Evolutionary conservation across 2,329 filamentous ascomycete species (phyloP), one percentile per base, ranked within the genome.

Genomic region (Diplocarpon rosae): DNA sequence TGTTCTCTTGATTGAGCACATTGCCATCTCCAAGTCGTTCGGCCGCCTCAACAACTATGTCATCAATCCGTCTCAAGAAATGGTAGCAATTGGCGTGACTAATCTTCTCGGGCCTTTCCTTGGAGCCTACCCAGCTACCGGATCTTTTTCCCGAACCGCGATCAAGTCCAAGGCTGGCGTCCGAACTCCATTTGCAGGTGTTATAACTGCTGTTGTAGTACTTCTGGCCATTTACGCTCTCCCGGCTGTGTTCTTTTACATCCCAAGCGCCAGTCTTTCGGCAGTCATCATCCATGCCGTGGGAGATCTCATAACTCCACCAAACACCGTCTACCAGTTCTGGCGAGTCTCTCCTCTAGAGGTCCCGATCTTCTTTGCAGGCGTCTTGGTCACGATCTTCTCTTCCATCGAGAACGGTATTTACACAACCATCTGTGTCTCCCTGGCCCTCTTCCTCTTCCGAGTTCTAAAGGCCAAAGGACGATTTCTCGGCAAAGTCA

Each of bases 151-250:
- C 30, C 80, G 92, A 49, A 96, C 92, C 24, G 90, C 92, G 42
- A 95, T 96, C 67, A 94, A 95, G 65, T 92, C 90, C 4, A 96
- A 96, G 66, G 89, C 92, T 39, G 92, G 92, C 58, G 90, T 95
- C 3, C 80, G 87, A 17, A 95, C 89, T 0, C 90, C 90, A 1
- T 79, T 95, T 44, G 88, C 86, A 13, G 90, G 92, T 66, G 75
- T 94, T 34, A 85, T 96, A 52, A 95, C 89, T 7, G 89, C 85
- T 0, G 43, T 84, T 12, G 75, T 96, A 12, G 90, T 96, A 3
- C 73, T 96, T 0, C 69, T 96, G 8, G 89, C 92, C 30, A 86
- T 95, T 51, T 96, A 95, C 59, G 85, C 85, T 10, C 69, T 96
- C 39, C 82, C 90, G 0, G 78, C 82, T 0, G 80, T 95, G 24